phyloP scores from a whole-genome alignment of 352 stramenopile genomes.

The Lagenidium giganteum region DNA sequence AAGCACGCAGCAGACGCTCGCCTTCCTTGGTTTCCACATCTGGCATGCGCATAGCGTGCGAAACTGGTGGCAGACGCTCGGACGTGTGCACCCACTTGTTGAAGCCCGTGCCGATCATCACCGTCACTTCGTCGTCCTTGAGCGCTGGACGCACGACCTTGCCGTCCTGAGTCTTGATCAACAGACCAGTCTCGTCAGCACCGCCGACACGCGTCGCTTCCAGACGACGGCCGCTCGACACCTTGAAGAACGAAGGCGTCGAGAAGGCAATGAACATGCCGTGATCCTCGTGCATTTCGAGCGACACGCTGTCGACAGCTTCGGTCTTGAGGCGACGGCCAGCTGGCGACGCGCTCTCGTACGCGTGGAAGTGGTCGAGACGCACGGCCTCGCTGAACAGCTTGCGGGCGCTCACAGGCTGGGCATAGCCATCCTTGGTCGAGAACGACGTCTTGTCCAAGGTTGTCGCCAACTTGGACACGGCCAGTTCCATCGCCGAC shows the following conservation, averaged over 20 bases:
- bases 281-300: constrained; percentile 53
- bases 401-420: constrained; percentile 31
- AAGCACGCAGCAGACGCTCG: constrained; percentile 39
- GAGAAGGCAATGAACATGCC: constrained; percentile 56
- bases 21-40: constrained; percentile 15
- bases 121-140: constrained; percentile 39
- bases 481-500: constrained; percentile 37
- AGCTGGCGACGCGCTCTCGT: constrained; percentile 25
- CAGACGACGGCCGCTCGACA: constrained; percentile 19
- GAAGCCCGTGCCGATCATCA: constrained; percentile 61
- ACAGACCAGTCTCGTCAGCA: background rate
- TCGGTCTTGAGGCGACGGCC: constrained; percentile 1
- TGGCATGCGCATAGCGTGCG: constrained; percentile 58
- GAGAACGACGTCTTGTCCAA: constrained; percentile 39
- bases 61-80: constrained; percentile 38
- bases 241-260: constrained; percentile 48
- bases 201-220: constrained; percentile 13
- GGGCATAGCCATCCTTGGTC: constrained; percentile 30
- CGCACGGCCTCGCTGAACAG: constrained; percentile 48
- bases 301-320: constrained; percentile 27
- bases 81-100: constrained; percentile 43
- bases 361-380: constrained; percentile 62
- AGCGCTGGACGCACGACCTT: constrained; percentile 40
- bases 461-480: constrained; percentile 31
- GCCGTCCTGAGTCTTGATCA: constrained; percentile 9